phyloP scores from a whole-genome alignment of 129 eudicot species.

The Chrysanthemum seticuspe region DNA sequence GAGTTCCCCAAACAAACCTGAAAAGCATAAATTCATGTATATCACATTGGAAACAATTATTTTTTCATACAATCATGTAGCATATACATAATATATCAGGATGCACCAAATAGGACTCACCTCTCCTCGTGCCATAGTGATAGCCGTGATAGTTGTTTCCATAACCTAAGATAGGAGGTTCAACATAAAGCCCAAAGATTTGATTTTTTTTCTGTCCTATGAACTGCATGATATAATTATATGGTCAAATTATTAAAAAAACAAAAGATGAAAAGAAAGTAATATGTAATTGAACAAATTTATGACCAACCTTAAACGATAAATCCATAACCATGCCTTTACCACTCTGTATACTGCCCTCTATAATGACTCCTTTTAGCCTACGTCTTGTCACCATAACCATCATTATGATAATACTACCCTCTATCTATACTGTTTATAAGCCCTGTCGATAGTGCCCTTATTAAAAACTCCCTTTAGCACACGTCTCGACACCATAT shows the following conservation, averaged over 20 bases:
- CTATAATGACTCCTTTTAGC: too few relatives aligned
- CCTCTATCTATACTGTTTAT: too few relatives aligned
- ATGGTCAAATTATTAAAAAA: slow-evolving; percentile 1
- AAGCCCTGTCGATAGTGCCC: too few relatives aligned
- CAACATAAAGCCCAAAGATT: slow-evolving; percentile 59
- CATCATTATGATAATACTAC: too few relatives aligned
- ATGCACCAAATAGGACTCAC: too few relatives aligned
- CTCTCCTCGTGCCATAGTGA: neutral
- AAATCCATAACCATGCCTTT: too few relatives aligned
- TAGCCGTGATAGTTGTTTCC: slow-evolving; percentile 57
- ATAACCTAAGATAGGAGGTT: slow-evolving; percentile 56
- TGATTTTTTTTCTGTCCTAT: slow-evolving; percentile 50
- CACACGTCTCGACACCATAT: too few relatives aligned
- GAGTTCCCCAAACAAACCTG: too few relatives aligned
- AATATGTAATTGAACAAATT: neutral
- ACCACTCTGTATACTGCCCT: too few relatives aligned
- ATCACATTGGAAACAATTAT: neutral
- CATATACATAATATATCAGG: neutral
- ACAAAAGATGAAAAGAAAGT: neutral
- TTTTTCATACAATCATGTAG: slow-evolving; percentile 8
- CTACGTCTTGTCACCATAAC: too few relatives aligned
- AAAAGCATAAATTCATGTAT: too few relatives aligned
- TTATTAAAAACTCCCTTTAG: too few relatives aligned
- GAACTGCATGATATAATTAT: neutral
- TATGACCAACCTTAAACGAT: slow-evolving; percentile 28